Evolutionary conservation across 306 rosid species (phyloP).

Genomic region (Prinsepia uniflora): DNA sequence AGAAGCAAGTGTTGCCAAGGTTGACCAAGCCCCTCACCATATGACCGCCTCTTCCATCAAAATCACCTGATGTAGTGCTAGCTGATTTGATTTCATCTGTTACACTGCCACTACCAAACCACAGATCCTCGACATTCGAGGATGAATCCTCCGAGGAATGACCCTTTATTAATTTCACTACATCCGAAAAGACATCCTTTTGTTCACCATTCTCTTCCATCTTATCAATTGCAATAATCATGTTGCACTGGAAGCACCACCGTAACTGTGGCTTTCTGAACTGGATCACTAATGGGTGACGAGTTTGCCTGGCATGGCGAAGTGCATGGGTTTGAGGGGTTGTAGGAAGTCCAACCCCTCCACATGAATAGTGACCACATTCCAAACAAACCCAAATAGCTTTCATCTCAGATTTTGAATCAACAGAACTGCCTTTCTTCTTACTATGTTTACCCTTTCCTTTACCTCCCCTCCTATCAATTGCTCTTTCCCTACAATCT

Average conservation of each 20-base stretch:
- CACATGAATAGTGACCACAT: constrained; percentile 79
- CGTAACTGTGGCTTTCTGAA: constrained; percentile 64
- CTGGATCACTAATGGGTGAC: constrained; percentile 65
- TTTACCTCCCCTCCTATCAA: constrained; percentile 58
- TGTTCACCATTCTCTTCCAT: constrained; percentile 52
- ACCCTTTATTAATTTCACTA: constrained; percentile 60
- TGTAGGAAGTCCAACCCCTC: constrained; percentile 80
- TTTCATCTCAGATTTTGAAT: constrained; percentile 53
- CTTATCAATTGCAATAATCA: constrained; percentile 54
- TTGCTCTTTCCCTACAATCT: constrained; percentile 61
- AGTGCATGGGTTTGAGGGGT: constrained; percentile 53
- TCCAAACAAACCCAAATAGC: constrained; percentile 88
- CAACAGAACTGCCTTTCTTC: constrained; percentile 59
- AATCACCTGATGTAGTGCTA: constrained; percentile 28
- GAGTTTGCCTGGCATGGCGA: constrained; percentile 60
- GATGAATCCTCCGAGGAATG: constrained; percentile 33
- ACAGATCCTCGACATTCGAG: constrained; percentile 40
- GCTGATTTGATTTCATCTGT: constrained; percentile 49
- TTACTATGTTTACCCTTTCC: constrained; percentile 70
- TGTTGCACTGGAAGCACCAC: constrained; percentile 83
- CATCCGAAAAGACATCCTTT: constrained; percentile 43
- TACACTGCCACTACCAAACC: constrained; percentile 44
- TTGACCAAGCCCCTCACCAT: constrained; percentile 70
- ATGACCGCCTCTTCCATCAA: constrained; percentile 50
- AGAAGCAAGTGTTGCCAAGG: constrained; percentile 96